Evolutionary conservation across 2,329 filamentous ascomycete genomes (phyloP).

Genomic region (Neocucurbitaria cava): DNA sequence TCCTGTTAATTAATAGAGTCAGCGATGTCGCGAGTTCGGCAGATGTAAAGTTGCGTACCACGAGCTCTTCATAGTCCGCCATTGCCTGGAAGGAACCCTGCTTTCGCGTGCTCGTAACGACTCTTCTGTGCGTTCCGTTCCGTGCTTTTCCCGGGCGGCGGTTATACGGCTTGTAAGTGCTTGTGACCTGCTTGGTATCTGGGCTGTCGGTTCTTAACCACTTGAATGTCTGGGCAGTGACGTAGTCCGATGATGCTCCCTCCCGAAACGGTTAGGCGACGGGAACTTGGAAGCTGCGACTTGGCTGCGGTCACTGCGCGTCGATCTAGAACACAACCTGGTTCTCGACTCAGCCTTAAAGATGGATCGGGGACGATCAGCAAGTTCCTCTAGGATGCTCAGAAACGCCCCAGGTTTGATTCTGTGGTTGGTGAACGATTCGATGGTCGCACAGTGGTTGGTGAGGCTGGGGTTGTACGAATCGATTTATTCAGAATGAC

Average conservation of each 20-base stretch:
- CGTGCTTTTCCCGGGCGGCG: slow-evolving; percentile 5
- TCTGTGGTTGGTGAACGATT: background rate
- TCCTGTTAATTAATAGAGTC: slow-evolving; percentile 32
- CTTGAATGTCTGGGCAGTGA: background rate
- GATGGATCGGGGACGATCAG: no score
- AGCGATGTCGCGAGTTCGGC: slow-evolving; percentile 3
- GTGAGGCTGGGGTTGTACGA: background rate
- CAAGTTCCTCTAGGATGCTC: background rate
- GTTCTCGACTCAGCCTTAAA: background rate
- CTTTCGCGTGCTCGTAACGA: background rate
- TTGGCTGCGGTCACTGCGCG: slow-evolving; percentile 3
- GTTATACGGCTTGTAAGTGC: background rate
- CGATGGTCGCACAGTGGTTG: background rate
- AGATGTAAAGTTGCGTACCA: slow-evolving; percentile 22
- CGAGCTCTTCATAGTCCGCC: slow-evolving; percentile 35
- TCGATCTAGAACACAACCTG: background rate
- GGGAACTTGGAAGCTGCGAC: background rate
- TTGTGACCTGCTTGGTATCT: slow-evolving; percentile 5
- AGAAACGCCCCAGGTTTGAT: background rate
- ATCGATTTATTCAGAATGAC: no score
- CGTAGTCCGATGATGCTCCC: background rate
- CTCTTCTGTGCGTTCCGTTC: slow-evolving; percentile 23
- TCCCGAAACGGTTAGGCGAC: background rate
- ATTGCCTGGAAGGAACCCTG: slow-evolving; percentile 3
- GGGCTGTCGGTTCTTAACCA: background rate